phyloP scores from a whole-genome alignment of 2,329 filamentous ascomycete genomes.

The Xylaria multiplex region DNA sequence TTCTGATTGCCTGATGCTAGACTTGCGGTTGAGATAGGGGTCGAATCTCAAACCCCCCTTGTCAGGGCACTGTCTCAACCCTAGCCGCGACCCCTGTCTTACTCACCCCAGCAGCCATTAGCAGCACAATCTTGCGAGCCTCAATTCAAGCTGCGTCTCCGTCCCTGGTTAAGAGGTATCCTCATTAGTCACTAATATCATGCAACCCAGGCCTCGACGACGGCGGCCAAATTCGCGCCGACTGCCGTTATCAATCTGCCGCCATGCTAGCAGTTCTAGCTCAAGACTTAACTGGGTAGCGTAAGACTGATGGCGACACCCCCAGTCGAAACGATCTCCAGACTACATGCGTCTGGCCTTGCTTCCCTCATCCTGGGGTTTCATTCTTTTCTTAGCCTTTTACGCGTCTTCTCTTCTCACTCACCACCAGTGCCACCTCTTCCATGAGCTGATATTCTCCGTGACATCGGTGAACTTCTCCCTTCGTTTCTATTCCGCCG shows the following conservation, averaged over 20 bases:
- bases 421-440: conserved; percentile 1
- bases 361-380: conserved; percentile 2
- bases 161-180: neutral
- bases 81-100: conserved; percentile 13
- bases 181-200: conserved; percentile 18
- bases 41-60: conserved; percentile 32
- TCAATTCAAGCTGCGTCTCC: conserved; percentile 9
- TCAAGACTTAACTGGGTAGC: no score
- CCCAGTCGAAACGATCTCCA: conserved; percentile 38
- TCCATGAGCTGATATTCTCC: conserved; percentile 32
- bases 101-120: neutral
- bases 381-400: conserved; percentile 21
- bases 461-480: conserved; percentile 9
- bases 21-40: conserved; percentile 14
- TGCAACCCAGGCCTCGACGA: conserved; percentile 1
- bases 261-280: no score
- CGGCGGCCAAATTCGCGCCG: neutral
- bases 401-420: conserved; percentile 1
- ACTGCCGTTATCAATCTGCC: neutral
- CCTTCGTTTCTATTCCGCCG: conserved; percentile 22
- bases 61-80: conserved; percentile 37
- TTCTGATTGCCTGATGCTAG: conserved; percentile 21
- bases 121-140: conserved; percentile 4
- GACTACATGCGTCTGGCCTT: conserved; percentile 27
- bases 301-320: neutral